Conservation (phyloP, 2,329 filamentous ascomycete genomes). For the Lecanicillium sp. region DNA sequence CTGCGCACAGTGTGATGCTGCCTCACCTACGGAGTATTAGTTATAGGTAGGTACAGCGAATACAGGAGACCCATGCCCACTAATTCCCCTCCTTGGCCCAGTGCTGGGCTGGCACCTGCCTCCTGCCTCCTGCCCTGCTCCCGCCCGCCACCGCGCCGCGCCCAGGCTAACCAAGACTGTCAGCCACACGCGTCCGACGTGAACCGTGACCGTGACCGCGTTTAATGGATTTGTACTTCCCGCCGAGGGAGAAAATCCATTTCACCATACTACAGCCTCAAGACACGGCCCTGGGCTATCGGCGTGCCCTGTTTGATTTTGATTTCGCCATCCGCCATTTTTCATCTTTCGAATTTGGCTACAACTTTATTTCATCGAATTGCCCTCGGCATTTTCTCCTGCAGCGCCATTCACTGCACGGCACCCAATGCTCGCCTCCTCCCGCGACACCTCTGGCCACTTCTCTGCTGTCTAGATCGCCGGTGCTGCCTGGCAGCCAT, state of each 20-base stretch:
- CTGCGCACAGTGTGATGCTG: too few relatives aligned
- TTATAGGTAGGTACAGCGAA: too few relatives aligned
- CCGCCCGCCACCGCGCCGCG: conserved; percentile 1
- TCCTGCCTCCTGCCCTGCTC: background rate
- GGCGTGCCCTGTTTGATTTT: background rate
- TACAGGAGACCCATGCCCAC: background rate
- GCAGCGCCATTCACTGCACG: background rate
- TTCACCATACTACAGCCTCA: background rate
- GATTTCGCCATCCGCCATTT: background rate
- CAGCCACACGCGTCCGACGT: conserved; percentile 17
- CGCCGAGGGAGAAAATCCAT: conserved; percentile 10
- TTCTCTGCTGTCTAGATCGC: conserved; percentile 33
- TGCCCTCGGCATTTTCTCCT: too few relatives aligned
- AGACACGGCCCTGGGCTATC: background rate
- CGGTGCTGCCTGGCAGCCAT: conserved; percentile 34
- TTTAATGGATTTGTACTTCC: conserved; percentile 14
- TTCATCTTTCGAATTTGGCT: background rate
- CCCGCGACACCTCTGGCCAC: conserved; percentile 12
- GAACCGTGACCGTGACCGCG: conserved; percentile 18
- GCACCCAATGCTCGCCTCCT: conserved; percentile 2
- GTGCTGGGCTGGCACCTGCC: background rate
- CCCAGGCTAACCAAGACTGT: background rate
- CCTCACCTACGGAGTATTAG: too few relatives aligned
- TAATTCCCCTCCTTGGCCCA: background rate
- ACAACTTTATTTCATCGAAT: background rate